These are phyloP conservation scores for Gracilariopsis chorda DNA, from an alignment of 23 red algal species.

Conservation along the genomic window DNA sequence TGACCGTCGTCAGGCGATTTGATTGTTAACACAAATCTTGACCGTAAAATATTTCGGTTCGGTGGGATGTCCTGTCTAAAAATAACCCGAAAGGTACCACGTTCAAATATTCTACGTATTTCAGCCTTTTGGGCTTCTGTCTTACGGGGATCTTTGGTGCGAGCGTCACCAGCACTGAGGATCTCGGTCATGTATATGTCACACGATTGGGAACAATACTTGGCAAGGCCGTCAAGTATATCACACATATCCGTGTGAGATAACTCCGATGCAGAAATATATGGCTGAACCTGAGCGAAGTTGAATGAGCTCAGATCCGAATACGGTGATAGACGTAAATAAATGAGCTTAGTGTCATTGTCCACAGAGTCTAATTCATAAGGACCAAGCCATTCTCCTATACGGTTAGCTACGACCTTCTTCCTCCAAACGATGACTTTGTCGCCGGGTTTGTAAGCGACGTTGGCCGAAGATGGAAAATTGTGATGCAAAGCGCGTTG, in stretches of 20 bases:
- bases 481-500: neutral
- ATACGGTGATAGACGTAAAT: neutral
- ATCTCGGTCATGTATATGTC: neutral
- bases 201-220: neutral
- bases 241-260: too few relatives aligned
- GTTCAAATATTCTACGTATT: neutral
- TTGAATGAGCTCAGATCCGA: neutral
- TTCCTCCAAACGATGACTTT: slow-evolving; percentile 3
- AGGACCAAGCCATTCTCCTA: neutral
- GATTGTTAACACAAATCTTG: neutral
- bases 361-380: neutral
- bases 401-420: neutral
- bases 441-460: neutral
- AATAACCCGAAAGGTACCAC: neutral
- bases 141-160: neutral
- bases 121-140: neutral
- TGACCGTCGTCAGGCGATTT: neutral
- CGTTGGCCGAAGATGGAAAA: neutral
- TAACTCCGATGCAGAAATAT: neutral
- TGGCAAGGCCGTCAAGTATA: too few relatives aligned
- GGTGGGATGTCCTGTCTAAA: neutral
- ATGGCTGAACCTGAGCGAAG: neutral
- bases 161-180: neutral
- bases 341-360: neutral
- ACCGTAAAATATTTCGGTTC: neutral